Conservation (phyloP, 345 rosid genomes). For the Rhizophora apiculata region DNA sequence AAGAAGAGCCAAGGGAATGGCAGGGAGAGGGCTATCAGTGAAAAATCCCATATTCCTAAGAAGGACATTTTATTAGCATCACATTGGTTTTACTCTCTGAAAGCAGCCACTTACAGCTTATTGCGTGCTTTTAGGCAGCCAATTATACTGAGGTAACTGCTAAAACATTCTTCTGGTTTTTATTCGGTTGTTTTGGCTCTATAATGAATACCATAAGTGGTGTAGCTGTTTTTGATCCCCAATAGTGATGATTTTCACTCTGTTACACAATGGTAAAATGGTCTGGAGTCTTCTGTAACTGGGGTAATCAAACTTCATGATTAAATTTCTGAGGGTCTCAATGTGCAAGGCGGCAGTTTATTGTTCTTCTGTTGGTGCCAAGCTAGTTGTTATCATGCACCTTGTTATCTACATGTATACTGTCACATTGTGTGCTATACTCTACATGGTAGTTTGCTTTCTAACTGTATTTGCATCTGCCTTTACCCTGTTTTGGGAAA, state of each 20-base stretch:
- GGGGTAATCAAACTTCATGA: too few relatives aligned
- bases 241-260: neutral
- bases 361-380: neutral
- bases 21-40: conserved; percentile 24
- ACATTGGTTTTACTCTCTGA: conserved; percentile 59
- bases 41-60: conserved; percentile 28
- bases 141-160: conserved; percentile 63
- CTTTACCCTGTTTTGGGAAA: conserved; percentile 22
- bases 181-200: neutral
- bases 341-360: neutral
- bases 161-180: neutral
- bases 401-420: neutral
- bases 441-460: conserved; percentile 5
- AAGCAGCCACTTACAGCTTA: conserved; percentile 59
- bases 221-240: neutral
- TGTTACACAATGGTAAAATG: neutral
- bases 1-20: conserved; percentile 64
- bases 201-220: neutral
- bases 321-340: too few relatives aligned
- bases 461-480: conserved; percentile 22
- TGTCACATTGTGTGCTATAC: too few relatives aligned
- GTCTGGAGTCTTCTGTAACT: neutral
- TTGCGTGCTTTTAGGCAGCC: conserved; percentile 75
- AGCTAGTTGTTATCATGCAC: neutral
- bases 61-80: conserved; percentile 36